Evolutionary conservation across 179 eudicot species (phyloP).

Genomic region (Beta macrorhiza): DNA sequence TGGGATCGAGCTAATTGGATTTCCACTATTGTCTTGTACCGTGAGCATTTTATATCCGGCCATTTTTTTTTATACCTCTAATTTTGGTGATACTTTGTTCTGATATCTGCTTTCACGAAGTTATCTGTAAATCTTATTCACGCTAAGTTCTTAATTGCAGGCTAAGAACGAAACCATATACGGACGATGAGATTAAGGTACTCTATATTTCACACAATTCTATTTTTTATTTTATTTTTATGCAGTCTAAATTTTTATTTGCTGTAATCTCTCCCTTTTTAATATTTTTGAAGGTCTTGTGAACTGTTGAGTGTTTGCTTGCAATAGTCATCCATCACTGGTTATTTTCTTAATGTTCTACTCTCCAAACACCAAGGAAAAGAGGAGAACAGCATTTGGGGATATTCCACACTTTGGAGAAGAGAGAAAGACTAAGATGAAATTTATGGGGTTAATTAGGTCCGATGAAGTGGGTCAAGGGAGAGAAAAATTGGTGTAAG

Average conservation of each 20-base stretch:
- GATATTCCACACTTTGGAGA: too few species aligned
- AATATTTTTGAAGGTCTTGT: background rate
- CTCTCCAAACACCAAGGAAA: too few species aligned
- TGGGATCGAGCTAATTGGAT: background rate
- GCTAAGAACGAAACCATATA: slow-evolving; percentile 70
- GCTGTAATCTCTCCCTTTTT: background rate
- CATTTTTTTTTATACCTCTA: too few species aligned
- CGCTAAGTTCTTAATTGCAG: slow-evolving; percentile 38
- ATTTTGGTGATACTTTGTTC: background rate
- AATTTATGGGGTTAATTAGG: too few species aligned
- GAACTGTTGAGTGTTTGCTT: background rate
- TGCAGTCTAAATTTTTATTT: too few species aligned
- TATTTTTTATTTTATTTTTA: background rate
- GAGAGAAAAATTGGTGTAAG: too few species aligned
- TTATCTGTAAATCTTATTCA: background rate
- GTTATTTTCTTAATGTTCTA: too few species aligned
- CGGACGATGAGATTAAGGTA: slow-evolving; percentile 95
- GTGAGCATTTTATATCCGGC: background rate
- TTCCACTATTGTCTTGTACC: background rate
- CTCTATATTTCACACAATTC: too few species aligned
- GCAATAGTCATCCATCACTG: background rate
- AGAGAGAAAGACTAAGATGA: too few species aligned
- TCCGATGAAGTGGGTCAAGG: too few species aligned
- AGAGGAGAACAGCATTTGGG: too few species aligned
- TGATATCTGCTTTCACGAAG: background rate